Percentiles rank a stretch among this genome's conserved stretches.
Conservation (phyloP, 2,329 filamentous ascomycete genomes). For the Fusarium chlamydosporum region DNA sequence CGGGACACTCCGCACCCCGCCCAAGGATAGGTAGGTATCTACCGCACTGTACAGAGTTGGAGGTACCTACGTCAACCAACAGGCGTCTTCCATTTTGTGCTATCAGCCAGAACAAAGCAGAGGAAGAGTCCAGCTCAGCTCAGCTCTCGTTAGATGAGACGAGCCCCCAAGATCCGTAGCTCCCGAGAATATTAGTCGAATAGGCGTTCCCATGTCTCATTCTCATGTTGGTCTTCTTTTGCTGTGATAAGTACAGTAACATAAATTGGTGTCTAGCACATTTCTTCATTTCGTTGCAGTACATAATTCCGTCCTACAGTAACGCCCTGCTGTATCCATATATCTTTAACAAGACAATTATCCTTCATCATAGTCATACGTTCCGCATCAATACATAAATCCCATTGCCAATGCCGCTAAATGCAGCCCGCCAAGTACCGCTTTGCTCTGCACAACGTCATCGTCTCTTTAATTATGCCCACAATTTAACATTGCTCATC, state of each 20-base stretch:
- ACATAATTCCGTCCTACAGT: constrained; percentile 5
- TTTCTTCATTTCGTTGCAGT: constrained; percentile 12
- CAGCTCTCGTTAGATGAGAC: constrained; percentile 4
- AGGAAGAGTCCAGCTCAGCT: neutral
- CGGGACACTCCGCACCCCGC: constrained; percentile 42
- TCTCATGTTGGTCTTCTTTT: neutral
- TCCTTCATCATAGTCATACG: constrained; percentile 19
- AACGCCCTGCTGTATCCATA: constrained; percentile 33
- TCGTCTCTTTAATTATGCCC: constrained; percentile 16
- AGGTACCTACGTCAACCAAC: constrained; percentile 28
- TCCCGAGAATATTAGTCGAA: constrained; percentile 29
- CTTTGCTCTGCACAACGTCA: constrained; percentile 33
- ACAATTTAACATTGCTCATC: constrained; percentile 3
- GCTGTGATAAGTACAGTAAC: neutral
- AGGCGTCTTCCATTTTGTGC: constrained; percentile 1
- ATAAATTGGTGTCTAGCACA: constrained; percentile 11
- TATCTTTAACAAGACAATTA: constrained; percentile 17
- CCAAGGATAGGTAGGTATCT: constrained; percentile 16
- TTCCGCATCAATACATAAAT: constrained; percentile 32
- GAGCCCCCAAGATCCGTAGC: constrained; percentile 30
- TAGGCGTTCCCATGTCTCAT: constrained; percentile 7
- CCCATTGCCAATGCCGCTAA: constrained; percentile 37
- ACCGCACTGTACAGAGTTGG: too few relatives aligned
- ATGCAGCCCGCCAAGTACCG: constrained; percentile 26
- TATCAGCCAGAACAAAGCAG: neutral